Base-by-base conservation (phyloP, 805 yeast genomes). In the Wickerhamomyces chaumierensis region DNA sequence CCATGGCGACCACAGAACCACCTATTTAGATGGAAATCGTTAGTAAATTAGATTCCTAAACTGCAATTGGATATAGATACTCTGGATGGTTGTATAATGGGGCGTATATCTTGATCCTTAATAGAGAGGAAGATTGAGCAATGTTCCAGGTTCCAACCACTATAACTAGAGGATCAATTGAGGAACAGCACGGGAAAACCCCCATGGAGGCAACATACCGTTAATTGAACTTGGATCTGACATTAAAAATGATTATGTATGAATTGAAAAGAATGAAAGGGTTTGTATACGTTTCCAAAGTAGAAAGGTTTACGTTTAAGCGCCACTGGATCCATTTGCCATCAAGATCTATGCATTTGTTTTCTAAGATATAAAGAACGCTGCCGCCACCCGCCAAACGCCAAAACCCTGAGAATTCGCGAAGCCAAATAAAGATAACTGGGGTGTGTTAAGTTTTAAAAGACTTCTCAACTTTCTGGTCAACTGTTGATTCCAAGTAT, bases 1-100 rank as follows among this genome's bases (percentile, higher is more conserved):
- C 81, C 99, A 92, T 92, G 47, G 98, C 98, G 27, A 94, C 94
- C 38, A 95, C 95, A 46, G 95, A 73, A 63, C 99, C 98, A 65
- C 96, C 86, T 59, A 40, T 35, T 12, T 21, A 21, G 3, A 36
- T 18, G 14, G n/a, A 11, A 5, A 15, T 9, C 32, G 31, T 16
- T 33, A 36, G 39, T 34, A 23, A 23, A 9, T 18, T n/a, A 18
- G 12, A 12, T 15, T n/a, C n/a, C n/a, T n/a, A n/a, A n/a, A n/a
- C n/a, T n/a, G n/a, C n/a, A n/a, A n/a, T n/a, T n/a, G n/a, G n/a
- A n/a, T n/a, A n/a, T n/a, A n/a, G n/a, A n/a, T n/a, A n/a, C n/a
- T n/a, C n/a, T n/a, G n/a, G n/a, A n/a, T n/a, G n/a, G n/a, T n/a
- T n/a, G n/a, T n/a, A n/a, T n/a, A n/a, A n/a, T n/a, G n/a, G n/a